Base-by-base conservation (phyloP, 768 basidiomycete genomes). In the Agaricus subrufescens region DNA sequence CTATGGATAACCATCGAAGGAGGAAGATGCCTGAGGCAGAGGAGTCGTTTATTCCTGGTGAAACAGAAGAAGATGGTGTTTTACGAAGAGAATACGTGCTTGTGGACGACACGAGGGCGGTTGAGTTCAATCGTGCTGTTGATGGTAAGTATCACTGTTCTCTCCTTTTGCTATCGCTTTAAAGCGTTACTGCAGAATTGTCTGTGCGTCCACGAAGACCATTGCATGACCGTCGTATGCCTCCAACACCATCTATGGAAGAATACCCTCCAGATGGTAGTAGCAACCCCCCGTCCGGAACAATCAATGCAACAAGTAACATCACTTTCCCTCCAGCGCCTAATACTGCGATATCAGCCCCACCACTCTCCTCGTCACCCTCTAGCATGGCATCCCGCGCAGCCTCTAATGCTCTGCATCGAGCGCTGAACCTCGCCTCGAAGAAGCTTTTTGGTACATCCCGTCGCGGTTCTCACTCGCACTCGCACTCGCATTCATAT, bases 21-120 rank as follows among this genome's bases (percentile, higher is more conserved):
- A 37, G 59, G 12, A 71, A 68, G 44, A 67, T 80, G 2, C 73
- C 77, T 12, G 77, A 78, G 8, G 78, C 83, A 0, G 82, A 84
- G 40, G 83, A 79, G 1, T 90, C 89, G 0, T 68, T 81, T 55
- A 91, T 91, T 50, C 89, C 89, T 10, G 90, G 90, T 3, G 89
- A 92, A 67, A 88, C 86, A 0, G 90, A 91, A 64, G 89, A 92
- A 65, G 89, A 91, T 64, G 88, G 88, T 0, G 74, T 86, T 49
- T 75, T 92, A 48, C 79, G 87, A 51, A 80, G 85, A 59, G 96
- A 98, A 65, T 99, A 99, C 63, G 96, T 98, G 0, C 81, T 99
- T 1, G 91, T 98, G 1, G 94, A 89, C 43, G 94, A 99, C 68
- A 84, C 82, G 52, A 80, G 87, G 49, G 91, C 91, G 1, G 89